A percentile compares a stretch with the other conserved stretches of the same genome.
phyloP scores from a whole-genome alignment of 345 rosid genomes.

The Populus alba region DNA sequence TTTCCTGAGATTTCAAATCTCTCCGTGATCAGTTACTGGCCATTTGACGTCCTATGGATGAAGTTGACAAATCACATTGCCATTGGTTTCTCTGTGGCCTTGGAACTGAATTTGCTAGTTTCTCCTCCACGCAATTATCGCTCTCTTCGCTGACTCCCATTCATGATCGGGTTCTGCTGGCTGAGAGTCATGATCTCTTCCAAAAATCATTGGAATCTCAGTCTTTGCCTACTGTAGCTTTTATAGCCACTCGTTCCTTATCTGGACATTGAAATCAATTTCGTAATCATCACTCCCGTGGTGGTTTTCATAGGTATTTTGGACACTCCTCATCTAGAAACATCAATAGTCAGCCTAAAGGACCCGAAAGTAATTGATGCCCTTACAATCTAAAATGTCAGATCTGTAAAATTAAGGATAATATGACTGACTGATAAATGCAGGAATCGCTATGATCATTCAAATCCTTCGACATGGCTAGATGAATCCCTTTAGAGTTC shows the following conservation, averaged over 20 bases:
- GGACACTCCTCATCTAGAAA: not conserved
- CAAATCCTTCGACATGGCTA: too few relatives aligned
- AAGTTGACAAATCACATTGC: not conserved
- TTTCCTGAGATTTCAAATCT: not conserved
- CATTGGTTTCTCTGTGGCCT: not conserved
- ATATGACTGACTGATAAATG: not conserved
- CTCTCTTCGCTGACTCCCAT: too few relatives aligned
- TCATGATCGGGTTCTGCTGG: too few relatives aligned
- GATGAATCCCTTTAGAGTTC: too few relatives aligned
- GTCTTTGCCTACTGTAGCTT: too few relatives aligned
- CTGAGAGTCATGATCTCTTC: too few relatives aligned
- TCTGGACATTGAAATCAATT: too few relatives aligned
- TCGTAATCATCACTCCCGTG: too few relatives aligned
- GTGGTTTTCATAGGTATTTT: too few relatives aligned
- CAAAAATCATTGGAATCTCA: too few relatives aligned
- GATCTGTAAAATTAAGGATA: not conserved
- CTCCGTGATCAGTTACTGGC: not conserved
- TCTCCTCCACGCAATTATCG: too few relatives aligned
- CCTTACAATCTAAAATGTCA: not conserved
- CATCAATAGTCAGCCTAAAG: not conserved
- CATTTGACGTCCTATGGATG: not conserved
- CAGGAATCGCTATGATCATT: not conserved
- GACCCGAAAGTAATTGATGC: not conserved
- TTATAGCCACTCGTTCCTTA: too few relatives aligned
- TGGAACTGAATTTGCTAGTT: not conserved